Base-by-base conservation (phyloP, 2,329 filamentous ascomycete species). In the Fusarium sublunatum region DNA sequence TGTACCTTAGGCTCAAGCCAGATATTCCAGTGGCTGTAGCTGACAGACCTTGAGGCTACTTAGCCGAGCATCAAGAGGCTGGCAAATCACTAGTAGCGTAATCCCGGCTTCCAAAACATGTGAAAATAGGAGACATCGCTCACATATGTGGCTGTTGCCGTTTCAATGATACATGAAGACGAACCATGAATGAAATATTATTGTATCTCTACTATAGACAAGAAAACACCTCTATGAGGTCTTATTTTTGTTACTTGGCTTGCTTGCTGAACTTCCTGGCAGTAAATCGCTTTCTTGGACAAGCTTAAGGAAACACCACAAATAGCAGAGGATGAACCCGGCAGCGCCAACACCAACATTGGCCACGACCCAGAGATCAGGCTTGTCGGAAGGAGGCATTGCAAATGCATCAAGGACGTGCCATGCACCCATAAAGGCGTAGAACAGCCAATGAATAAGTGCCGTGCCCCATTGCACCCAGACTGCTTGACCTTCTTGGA, bases 351-450 rank as follows among this genome's bases (percentile, higher is more conserved):
- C 78, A 15, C 92, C 87, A 8, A 95, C 93, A 71, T 99, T 99
- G 11, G 88, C 84, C 3, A 99, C 93, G 4, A 96, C 89, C 94
- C 94, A 99, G 2, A 99, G 79, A 78, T 99, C 95, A 1, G 95
- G 95, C 77, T 96, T 97, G 55, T 84, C 82, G 0, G 79, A 69
- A 5, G 94, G 93, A 12, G 93, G 88, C 9, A 76, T 60, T 1
- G 93, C 77, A 58, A 88, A 87, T 2, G 84, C 84, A 67, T 97
- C 92, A 1, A 87, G 79, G 11, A 91, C 76, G 75, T 99, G 95
- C 92, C 95, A 97, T 12, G 76, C 82, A 12, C 87, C 80, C 89
- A 97, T 97, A 29, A 81, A 82, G 5, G 87, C 64, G 72, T 98
- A 98, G 68, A 95, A 93, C 11, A 81, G 78, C 11, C 87, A 75